These are phyloP conservation scores for Yamadazyma songkhlaensis DNA, from an alignment of 1,139 yeast species.

Conservation along the genomic window DNA sequence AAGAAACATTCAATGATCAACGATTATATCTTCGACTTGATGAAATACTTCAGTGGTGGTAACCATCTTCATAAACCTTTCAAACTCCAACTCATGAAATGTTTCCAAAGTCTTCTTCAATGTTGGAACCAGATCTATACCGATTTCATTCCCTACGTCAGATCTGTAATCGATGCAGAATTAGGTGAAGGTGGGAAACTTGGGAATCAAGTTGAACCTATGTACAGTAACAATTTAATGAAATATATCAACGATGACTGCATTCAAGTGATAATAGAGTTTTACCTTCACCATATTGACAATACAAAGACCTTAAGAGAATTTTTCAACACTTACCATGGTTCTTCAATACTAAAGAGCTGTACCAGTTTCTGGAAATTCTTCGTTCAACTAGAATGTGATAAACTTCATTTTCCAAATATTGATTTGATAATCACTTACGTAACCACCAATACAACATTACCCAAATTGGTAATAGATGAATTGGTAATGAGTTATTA, in stretches of 20 bases:
- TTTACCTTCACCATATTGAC: conserved; percentile 17
- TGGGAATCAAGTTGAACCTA: conserved; percentile 7
- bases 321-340: conserved; percentile 41
- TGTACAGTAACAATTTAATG: conserved; percentile 12
- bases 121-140: conserved; percentile 16
- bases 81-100: conserved; percentile 23
- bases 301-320: conserved; percentile 9
- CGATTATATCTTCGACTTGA: conserved; percentile 28
- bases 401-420: conserved; percentile 39
- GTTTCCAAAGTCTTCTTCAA: conserved; percentile 18
- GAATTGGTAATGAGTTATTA: conserved; percentile 24
- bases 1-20: conserved; percentile 21
- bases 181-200: conserved; percentile 15
- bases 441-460: conserved; percentile 38
- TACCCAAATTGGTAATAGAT: conserved; percentile 50
- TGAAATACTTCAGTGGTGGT: conserved; percentile 24
- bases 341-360: conserved; percentile 30
- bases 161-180: conserved; percentile 17
- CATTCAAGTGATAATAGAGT: conserved; percentile 22
- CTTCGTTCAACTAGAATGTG: conserved; percentile 51
- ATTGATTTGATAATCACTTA: conserved; percentile 41
- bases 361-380: conserved; percentile 56
- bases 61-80: conserved; percentile 16
- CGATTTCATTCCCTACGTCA: conserved; percentile 8
- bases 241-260: conserved; percentile 29